Conservation (phyloP, 805 yeast species). For the Pichia thaimueangensis region DNA sequence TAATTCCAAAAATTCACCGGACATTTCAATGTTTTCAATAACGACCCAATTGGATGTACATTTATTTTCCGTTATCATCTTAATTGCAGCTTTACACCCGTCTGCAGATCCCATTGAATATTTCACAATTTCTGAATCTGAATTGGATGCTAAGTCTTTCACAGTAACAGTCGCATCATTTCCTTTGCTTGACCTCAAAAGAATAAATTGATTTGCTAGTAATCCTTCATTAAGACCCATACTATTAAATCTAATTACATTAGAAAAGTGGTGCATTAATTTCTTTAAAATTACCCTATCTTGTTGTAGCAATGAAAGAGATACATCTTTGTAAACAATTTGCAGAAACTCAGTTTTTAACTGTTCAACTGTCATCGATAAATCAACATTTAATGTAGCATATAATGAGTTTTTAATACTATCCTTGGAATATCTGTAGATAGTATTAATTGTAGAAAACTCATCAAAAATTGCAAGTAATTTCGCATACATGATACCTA, state of each 20-base stretch:
- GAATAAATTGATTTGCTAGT: constrained; percentile 31
- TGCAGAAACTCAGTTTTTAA: constrained; percentile 37
- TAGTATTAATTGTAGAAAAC: constrained; percentile 36
- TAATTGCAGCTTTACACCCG: constrained; percentile 50
- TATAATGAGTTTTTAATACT: neutral
- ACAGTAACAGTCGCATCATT: constrained; percentile 61
- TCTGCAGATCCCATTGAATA: constrained; percentile 76
- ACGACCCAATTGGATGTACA: constrained; percentile 62
- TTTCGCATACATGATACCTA: constrained; percentile 50
- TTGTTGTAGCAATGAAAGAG: constrained; percentile 39
- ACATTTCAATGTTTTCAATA: constrained; percentile 75
- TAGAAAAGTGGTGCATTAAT: constrained; percentile 22
- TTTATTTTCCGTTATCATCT: constrained; percentile 41
- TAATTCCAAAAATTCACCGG: constrained; percentile 53
- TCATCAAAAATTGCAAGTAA: constrained; percentile 43
- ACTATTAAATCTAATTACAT: neutral
- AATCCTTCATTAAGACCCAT: constrained; percentile 23
- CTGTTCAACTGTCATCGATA: constrained; percentile 22
- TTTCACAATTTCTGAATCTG: constrained; percentile 28
- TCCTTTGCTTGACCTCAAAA: constrained; percentile 55
- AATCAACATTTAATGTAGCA: neutral
- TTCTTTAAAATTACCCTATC: constrained; percentile 40
- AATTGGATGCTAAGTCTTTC: constrained; percentile 34
- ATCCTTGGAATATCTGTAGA: constrained; percentile 45
- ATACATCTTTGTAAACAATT: constrained; percentile 39